Evolutionary conservation across 495 filamentous ascomycete genomes (phyloP), one percentile per base, ranked within the genome.

Genomic region (Cercophora newfieldiana): DNA sequence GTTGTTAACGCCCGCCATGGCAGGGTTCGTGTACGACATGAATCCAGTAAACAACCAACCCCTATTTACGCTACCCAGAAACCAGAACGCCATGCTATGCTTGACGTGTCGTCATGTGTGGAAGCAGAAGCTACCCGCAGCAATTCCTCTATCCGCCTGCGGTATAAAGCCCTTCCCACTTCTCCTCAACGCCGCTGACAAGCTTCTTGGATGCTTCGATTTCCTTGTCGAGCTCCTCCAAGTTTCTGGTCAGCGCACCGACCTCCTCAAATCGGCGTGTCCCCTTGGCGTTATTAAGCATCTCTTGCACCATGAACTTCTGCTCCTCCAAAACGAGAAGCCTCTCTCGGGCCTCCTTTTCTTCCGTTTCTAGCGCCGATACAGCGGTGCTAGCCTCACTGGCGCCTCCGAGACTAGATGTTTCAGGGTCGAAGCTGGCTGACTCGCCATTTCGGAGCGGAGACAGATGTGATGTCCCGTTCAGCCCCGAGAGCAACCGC

Each of bases 261-360:
- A 96, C 92, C 74, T 99, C 95, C 73, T 99, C 95, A 65, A 97
- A 97, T 68, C 90, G 89, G 61, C 95, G 83, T 33, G 88, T 84
- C 65, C 88, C 90, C 59, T 89, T 90, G 3, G 95, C 94, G 54
- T 90, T 88, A 6, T 82, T 87, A 55, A 98, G 85, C 93, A 97
- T 97, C 68, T 91, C 89, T 19, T 87, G 85, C 0, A 99, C 93
- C 72, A 98, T 85, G 72, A 97, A 97, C 72, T 87, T 87, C 77
- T 99, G 95, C 74, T 99, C 95, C 78, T 98, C 95, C 0, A 99
- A 82, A 24, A 99, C 91, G 49, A 97, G 92, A 19, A 98, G 77
- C 48, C 87, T 81, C 71, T 98, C 94, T 14, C 90, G 84, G 1
- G 96, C 77, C 29, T 92, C 88, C 69, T 94, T 96, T 73, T 99